Base-by-base conservation (phyloP, 1,139 yeast genomes). In the Pichia inconspicua region DNA sequence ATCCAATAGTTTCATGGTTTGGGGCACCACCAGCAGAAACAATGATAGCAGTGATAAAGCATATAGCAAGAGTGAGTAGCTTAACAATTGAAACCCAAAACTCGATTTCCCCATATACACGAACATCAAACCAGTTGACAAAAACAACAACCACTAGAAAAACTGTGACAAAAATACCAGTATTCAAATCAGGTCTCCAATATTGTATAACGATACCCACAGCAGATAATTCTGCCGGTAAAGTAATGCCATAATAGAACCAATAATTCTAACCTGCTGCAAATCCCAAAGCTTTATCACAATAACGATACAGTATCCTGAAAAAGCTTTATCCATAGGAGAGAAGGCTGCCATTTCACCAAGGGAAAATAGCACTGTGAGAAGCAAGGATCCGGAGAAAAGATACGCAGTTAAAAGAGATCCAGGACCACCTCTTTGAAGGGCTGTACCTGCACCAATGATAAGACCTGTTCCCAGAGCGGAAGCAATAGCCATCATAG, bases 251-350 rank as follows among this genome's bases (percentile, higher is more conserved):
- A 62, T 82, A 83, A 55, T 78, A 78, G 66, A 78, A 71, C 56
- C 79, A 71, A 64, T 83, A 83, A 25, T 74, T 72, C 61, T 80
- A 80, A 50, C 89, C 90, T 60, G 84, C 83, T 3, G 88, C 88
- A 64, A 82, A 82, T 1, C 89, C 90, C 46, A 83, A 70, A 5
- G 87, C 77, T 36, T 81, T 82, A 57, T 82, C 88, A 49, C 77
- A 79, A 58, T 80, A 83, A 53, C 89, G 70, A 78, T 73, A 49
- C 84, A 79, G 61, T 82, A 83, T 56, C 84, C 82, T 30, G 87
- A 78, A 63, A 82, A 82, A 32, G 88, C 88, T 60, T 81, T 84
- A 15, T 78, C 72, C 57, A 82, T 68, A 19, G 89, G 89, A 48
- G 73, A 74, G 52, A 69, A 73, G n/a, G 78, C 67, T 7, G 78